phyloP scores from a whole-genome alignment of 768 basidiomycete genomes.

The Podaxis sp. region DNA sequence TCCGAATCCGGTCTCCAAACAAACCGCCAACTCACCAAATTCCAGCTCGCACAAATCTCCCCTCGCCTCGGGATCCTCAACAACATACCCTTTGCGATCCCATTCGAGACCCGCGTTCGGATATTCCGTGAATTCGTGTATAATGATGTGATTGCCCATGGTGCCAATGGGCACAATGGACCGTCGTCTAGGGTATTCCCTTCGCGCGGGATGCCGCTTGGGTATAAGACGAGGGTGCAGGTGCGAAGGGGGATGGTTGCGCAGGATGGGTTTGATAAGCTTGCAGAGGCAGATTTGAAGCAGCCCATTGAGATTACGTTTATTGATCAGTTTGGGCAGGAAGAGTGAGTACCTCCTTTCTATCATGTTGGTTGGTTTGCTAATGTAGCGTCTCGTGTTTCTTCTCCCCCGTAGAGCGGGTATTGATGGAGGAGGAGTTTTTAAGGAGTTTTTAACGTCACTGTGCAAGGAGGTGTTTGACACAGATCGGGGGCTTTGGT shows the following conservation, averaged over 20 bases:
- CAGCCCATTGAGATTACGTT: conserved; percentile 87
- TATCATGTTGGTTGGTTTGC: neutral
- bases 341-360: conserved; percentile 59
- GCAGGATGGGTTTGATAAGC: conserved; percentile 87
- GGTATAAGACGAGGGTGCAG: conserved; percentile 39
- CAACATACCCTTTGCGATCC: conserved; percentile 94
- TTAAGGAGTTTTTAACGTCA: conserved; percentile 97
- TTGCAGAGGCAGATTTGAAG: conserved; percentile 79
- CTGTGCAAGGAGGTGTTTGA: conserved; percentile 94
- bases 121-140: conserved; percentile 86
- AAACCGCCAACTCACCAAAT: conserved; percentile 50
- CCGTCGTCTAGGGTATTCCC: conserved; percentile 6
- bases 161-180: neutral
- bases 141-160: conserved; percentile 22
- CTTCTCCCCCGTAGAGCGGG: conserved; percentile 55
- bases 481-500: conserved; percentile 91
- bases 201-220: conserved; percentile 21
- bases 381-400: neutral
- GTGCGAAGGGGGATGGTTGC: conserved; percentile 79
- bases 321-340: conserved; percentile 83
- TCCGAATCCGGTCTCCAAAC: conserved; percentile 11
- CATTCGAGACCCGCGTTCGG: conserved; percentile 86
- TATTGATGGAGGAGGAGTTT: conserved; percentile 95
- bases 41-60: conserved; percentile 72
- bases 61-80: conserved; percentile 90